Conservation (phyloP, 164 flowering plant species). For the Chloranthus sessilifolius region DNA sequence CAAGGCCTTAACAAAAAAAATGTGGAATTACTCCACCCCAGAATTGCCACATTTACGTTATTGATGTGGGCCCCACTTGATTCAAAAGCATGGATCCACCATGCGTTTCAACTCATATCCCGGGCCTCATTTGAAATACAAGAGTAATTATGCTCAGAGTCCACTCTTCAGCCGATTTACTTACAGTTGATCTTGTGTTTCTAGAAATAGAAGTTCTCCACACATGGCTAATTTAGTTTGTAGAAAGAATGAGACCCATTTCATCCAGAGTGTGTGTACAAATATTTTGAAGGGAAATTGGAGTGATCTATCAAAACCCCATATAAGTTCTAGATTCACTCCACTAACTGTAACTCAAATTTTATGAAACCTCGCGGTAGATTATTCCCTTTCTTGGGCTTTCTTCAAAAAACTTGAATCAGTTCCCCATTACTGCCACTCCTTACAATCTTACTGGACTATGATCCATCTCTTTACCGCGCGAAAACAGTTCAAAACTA, state of each 20-base stretch:
- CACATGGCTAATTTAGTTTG: slow-evolving; percentile 13
- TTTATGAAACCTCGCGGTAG: slow-evolving; percentile 30
- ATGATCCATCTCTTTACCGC: slow-evolving; percentile 63
- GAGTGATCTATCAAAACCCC: slow-evolving; percentile 37
- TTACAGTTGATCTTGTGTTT: too few species aligned
- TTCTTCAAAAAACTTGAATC: slow-evolving; percentile 70
- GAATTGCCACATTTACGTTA: too few species aligned
- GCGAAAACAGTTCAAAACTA: slow-evolving; percentile 45
- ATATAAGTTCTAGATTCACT: slow-evolving; percentile 29
- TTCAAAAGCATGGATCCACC: too few species aligned
- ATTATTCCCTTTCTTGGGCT: slow-evolving; percentile 37
- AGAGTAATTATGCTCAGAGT: too few species aligned
- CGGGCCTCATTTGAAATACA: too few species aligned
- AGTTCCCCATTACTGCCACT: slow-evolving; percentile 49
- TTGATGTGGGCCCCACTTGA: too few species aligned
- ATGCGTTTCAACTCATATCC: too few species aligned
- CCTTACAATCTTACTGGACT: slow-evolving; percentile 63
- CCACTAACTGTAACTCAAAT: slow-evolving; percentile 35
- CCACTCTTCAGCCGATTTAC: too few species aligned
- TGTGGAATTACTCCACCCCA: too few species aligned
- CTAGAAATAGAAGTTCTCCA: background rate
- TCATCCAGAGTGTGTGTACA: slow-evolving; percentile 34
- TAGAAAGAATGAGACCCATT: slow-evolving; percentile 18
- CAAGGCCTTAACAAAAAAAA: too few species aligned
- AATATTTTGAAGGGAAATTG: slow-evolving; percentile 55